Base-by-base conservation (phyloP, 768 basidiomycete species). In the Mycena galericulata region DNA sequence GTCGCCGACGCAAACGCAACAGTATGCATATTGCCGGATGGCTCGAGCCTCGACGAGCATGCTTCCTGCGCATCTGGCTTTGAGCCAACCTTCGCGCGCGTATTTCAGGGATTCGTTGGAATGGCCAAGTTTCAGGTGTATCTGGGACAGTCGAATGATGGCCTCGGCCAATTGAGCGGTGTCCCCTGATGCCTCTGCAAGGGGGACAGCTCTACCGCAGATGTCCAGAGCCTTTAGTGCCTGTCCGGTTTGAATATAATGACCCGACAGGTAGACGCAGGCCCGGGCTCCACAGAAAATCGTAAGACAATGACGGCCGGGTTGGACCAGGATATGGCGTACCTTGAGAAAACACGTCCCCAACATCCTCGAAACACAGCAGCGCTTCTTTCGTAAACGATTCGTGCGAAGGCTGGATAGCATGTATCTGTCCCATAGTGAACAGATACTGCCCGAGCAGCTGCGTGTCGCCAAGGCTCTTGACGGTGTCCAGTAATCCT, bases 1-100 rank as follows among this genome's bases (percentile, higher is more conserved):
- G 58, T 59, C 45, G 9, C 58, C 58, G 32, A 59, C 45, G 17
- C 29, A 49, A 14, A 36, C 58, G 43, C 58, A 59, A 22, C 58
- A 59, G 34, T 18, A 38, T 18, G 43, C 32, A 32, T 59, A 59
- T 47, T 34, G n/a, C 9, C 58, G 58, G 24, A 59, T 17, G 9
- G 45, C 58, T 4, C 58, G 58, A 0, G 58, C 58, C 32, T 59
- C 45, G 10, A 59, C 15, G 17, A 59, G 46, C 45, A 59, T 59
- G 32, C 45, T 47, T 11, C 45, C 58, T 7, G 22, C 58, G 20
- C 29, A 24, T 20, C 26, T 59, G 15, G 58, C 45, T 15, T 14
- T 34, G 12, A n/a, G n/a, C 3, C 58, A 59, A 2, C 32, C 58
- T 18, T 59, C 45, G 1, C 58, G 58, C 11, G 45, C 29, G 22